Evolutionary conservation across 768 basidiomycete species (phyloP), one percentile per base, ranked within the genome.

Genomic region (Clathrus columnatus): DNA sequence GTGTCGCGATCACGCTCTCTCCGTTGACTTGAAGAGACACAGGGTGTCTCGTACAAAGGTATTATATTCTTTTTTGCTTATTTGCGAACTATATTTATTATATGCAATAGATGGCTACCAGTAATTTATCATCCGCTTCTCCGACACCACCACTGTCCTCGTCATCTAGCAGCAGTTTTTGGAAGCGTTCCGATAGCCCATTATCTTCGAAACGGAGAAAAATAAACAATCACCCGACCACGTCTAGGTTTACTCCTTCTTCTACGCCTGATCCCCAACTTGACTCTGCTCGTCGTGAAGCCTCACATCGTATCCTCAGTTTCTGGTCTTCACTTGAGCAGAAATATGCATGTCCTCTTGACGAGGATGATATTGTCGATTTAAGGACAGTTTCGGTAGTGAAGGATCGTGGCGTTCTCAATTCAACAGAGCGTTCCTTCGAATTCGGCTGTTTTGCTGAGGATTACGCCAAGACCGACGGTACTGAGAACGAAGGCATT

Each of bases 361-460:
- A 87, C 60, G 83, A 90, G 63, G 88, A 91, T 66, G 88, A 91
- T 65, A 83, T 90, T 46, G 73, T 91, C 28, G 84, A 90, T 62
- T 69, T 91, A 2, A 70, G 72, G 53, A 81, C 79, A 10, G 77
- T 75, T 10, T 66, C 77, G 58, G 73, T 91, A 42, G 71, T 87
- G 56, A 81, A 79, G 61, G 85, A 91, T 65, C 78, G 85, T 57
- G 88, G 88, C 1, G 76, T 86, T 3, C 69, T 86, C 42, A 76
- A 79, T 46, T 61, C 63, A 16, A 67, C 73, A 16, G 63, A 68
- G 21, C 67, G 67, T 48, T 72, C 68, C 30, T 74, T 73, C 60
- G 65, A 73, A 10, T 76, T 87, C 61, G 85, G 85, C 4, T 71
- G 71, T 54, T 72, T 84, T 60, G 69, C 72, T 7, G 71, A 70